These are phyloP conservation scores for Phytophthora nicotianae DNA, from an alignment of 352 stramenopile species.

Conservation along the genomic window DNA sequence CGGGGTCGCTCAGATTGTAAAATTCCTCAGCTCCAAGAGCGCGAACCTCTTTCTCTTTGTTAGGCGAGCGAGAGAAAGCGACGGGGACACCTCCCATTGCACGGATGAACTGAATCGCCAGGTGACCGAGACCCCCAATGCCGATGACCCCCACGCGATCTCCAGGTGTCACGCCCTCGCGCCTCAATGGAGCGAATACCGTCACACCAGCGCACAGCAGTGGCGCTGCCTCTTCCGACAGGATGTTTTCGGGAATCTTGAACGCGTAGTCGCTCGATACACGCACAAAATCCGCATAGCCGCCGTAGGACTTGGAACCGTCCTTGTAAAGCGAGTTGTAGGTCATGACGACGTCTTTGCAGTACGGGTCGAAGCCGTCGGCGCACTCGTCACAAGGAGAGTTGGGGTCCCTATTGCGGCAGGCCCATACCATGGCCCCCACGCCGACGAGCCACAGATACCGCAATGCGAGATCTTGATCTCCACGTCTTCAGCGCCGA, in stretches of 20 bases:
- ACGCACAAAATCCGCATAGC: conserved; percentile 36
- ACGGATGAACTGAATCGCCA: too few relatives aligned
- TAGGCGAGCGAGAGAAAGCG: too few relatives aligned
- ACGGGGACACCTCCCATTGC: too few relatives aligned
- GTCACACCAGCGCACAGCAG: too few relatives aligned
- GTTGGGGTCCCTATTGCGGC: conserved; percentile 55
- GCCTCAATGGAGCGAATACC: too few relatives aligned
- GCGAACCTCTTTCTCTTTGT: too few relatives aligned
- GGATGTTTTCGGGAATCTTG: conserved; percentile 20
- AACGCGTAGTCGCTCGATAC: conserved; percentile 33
- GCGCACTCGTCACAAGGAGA: conserved; percentile 40
- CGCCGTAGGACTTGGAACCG: conserved; percentile 25
- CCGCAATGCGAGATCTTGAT: conserved; percentile 55
- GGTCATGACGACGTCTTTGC: conserved; percentile 44
- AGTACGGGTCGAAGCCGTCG: conserved; percentile 59
- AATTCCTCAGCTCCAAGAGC: too few relatives aligned
- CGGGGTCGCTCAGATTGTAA: too few relatives aligned
- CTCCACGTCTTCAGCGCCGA: conserved; percentile 48
- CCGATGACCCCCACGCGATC: too few relatives aligned
- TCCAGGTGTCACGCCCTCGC: too few relatives aligned
- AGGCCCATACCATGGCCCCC: conserved; percentile 42
- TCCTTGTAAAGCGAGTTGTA: conserved; percentile 51
- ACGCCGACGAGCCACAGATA: conserved; percentile 40
- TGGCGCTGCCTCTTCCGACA: not conserved
- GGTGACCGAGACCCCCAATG: too few relatives aligned